These are phyloP conservation scores for Sherardia arvensis DNA, from an alignment of 257 asterid species.

Conservation along the genomic window DNA sequence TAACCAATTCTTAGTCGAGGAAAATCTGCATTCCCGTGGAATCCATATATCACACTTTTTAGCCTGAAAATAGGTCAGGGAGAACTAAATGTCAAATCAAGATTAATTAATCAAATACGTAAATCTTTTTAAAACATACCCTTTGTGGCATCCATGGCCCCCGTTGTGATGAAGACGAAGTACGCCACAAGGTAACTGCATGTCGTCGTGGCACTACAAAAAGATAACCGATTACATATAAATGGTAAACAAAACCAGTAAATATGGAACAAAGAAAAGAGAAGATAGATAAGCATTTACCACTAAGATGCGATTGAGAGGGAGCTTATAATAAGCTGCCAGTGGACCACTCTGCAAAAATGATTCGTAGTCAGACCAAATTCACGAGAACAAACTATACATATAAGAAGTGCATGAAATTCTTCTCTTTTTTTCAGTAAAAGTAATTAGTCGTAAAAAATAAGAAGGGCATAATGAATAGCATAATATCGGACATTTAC, in stretches of 20 bases:
- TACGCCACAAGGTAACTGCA: slow-evolving; percentile 89
- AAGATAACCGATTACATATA: neutral
- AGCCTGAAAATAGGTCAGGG: slow-evolving; percentile 29
- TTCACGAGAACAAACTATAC: neutral
- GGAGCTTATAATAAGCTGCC: slow-evolving; percentile 94
- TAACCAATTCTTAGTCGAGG: slow-evolving; percentile 93
- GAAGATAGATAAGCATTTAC: slow-evolving; percentile 29
- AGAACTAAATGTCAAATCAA: neutral
- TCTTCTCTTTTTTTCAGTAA: neutral
- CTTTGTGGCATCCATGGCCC: slow-evolving; percentile 78
- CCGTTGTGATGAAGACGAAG: slow-evolving; percentile 81
- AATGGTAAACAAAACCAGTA: neutral
- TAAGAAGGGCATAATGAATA: neutral
- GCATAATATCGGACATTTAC: neutral
- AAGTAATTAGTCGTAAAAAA: no score
- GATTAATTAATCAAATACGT: neutral
- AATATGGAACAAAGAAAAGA: slow-evolving; percentile 5
- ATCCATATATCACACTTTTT: slow-evolving; percentile 69
- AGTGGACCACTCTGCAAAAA: slow-evolving; percentile 77
- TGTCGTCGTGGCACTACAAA: slow-evolving; percentile 82
- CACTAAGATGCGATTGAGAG: slow-evolving; percentile 87
- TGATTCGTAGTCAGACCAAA: slow-evolving; percentile 2
- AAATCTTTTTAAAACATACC: slow-evolving; percentile 39
- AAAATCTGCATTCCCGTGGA: slow-evolving; percentile 71
- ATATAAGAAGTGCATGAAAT: neutral